A percentile compares a stretch with the other conserved stretches of the same genome.
Conservation (phyloP, 352 stramenopile genomes). For the Phytophthora ramorum region DNA sequence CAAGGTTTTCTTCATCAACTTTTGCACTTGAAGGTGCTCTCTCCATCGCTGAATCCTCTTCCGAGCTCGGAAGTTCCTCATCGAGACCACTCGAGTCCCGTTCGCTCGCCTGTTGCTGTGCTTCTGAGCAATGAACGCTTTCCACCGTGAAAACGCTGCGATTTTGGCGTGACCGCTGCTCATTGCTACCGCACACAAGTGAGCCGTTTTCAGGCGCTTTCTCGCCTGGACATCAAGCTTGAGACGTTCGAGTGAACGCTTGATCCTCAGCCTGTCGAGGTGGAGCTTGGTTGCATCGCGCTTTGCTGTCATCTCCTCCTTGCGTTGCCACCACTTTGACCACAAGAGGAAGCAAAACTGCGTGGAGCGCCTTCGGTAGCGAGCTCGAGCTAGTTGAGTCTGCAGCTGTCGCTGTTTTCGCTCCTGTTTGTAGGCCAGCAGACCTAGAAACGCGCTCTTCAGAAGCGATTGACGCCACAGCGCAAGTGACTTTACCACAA, state of each 20-base stretch:
- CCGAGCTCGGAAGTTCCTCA: constrained; percentile 29
- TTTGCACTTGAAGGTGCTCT: constrained; percentile 19
- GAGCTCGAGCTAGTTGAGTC: neutral
- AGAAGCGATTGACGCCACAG: constrained; percentile 32
- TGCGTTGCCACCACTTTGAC: constrained; percentile 10
- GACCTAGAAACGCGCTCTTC: constrained; percentile 19
- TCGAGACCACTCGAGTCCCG: neutral
- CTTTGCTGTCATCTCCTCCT: neutral
- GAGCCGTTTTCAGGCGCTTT: constrained; percentile 7
- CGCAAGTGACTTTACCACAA: constrained; percentile 21
- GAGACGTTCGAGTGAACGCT: constrained; percentile 9
- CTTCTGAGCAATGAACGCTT: constrained; percentile 16
- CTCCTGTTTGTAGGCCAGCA: constrained; percentile 3
- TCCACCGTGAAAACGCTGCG: constrained; percentile 22
- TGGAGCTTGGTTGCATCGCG: neutral
- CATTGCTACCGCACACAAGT: constrained; percentile 12
- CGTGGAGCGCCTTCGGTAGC: neutral
- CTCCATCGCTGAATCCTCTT: constrained; percentile 34
- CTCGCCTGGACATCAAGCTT: constrained; percentile 6
- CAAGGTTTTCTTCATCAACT: constrained; percentile 30
- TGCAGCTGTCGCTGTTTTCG: constrained; percentile 12
- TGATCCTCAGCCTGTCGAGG: constrained; percentile 5
- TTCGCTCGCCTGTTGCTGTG: neutral
- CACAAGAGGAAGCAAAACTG: constrained; percentile 10
- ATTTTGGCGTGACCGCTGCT: constrained; percentile 6